Evolutionary conservation across 768 basidiomycete genomes (phyloP).

Genomic region (Kondoa malvinella): DNA sequence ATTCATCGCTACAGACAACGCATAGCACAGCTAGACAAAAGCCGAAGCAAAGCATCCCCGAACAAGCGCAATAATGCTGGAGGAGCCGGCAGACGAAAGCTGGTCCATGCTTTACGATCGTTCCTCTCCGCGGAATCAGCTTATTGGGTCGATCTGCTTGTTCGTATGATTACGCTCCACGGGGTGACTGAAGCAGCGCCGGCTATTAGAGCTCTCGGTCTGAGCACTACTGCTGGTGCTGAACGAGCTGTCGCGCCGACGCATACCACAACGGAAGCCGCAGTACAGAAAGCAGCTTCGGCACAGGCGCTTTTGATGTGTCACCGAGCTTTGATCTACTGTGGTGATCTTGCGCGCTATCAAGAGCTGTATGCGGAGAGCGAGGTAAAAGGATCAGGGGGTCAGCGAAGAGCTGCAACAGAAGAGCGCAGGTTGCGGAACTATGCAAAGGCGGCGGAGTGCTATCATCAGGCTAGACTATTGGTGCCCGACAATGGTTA

Average conservation of each 20-base stretch:
- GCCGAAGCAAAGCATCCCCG: constrained; percentile 9
- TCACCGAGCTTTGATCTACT: constrained; percentile 72
- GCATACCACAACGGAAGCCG: not conserved
- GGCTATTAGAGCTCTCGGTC: constrained; percentile 44
- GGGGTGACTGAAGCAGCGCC: constrained; percentile 48
- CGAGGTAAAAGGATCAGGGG: constrained; percentile 19
- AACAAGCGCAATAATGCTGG: constrained; percentile 1
- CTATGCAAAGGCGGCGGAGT: constrained; percentile 56
- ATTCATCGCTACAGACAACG: constrained; percentile 67
- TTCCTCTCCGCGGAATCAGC: constrained; percentile 79
- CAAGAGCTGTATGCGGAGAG: constrained; percentile 58
- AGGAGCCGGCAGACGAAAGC: constrained; percentile 62
- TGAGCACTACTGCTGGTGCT: constrained; percentile 27
- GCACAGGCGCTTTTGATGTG: constrained; percentile 47
- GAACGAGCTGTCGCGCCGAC: constrained; percentile 8
- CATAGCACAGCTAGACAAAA: constrained; percentile 49
- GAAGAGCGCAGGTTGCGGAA: constrained; percentile 43
- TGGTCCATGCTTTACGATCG: constrained; percentile 70
- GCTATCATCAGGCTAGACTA: constrained; percentile 68
- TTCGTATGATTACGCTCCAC: constrained; percentile 56
- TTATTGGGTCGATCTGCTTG: constrained; percentile 69
- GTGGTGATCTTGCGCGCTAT: constrained; percentile 89
- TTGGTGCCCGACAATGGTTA: constrained; percentile 70
- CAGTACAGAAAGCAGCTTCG: not conserved
- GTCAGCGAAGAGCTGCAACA: constrained; percentile 16